These are phyloP conservation scores for Mycena galericulata DNA, from an alignment of 768 basidiomycete species.

Conservation along the genomic window DNA sequence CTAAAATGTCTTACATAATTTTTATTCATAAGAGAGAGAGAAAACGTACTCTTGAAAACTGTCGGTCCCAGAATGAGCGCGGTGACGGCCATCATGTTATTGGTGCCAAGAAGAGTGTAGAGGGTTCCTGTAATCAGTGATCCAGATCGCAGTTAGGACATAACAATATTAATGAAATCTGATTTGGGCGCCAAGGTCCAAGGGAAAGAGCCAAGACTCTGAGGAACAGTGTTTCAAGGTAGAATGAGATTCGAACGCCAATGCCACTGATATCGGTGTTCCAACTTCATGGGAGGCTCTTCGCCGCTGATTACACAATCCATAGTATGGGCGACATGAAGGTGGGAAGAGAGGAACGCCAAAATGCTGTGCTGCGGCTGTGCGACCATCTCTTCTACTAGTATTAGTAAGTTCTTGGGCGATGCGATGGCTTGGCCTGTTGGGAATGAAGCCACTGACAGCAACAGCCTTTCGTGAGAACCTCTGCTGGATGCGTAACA, in stretches of 20 bases:
- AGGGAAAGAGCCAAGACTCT: not conserved
- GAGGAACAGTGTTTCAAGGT: conserved; percentile 35
- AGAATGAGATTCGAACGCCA: conserved; percentile 36
- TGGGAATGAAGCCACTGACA: too few species aligned
- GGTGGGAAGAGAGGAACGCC: not conserved
- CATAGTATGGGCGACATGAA: not conserved
- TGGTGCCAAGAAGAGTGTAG: conserved; percentile 35
- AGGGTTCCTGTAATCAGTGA: conserved; percentile 29
- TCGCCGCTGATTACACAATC: not conserved
- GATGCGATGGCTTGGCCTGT: too few species aligned
- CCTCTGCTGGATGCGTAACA: too few species aligned
- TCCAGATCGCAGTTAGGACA: conserved; percentile 32
- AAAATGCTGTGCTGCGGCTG: conserved; percentile 10
- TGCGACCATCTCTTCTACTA: too few species aligned
- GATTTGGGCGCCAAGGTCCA: not conserved
- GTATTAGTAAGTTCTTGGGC: too few species aligned
- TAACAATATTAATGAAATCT: conserved; percentile 6
- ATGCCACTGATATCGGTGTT: conserved; percentile 35
- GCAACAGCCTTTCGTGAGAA: too few species aligned
- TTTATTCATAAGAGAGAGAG: too few species aligned
- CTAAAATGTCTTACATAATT: not conserved
- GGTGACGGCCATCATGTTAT: conserved; percentile 36
- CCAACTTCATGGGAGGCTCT: conserved; percentile 27
- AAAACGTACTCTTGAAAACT: conserved; percentile 35
- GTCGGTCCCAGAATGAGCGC: conserved; percentile 36